Conservation (phyloP, 768 basidiomycete species). For the Trametes sanguinea region DNA sequence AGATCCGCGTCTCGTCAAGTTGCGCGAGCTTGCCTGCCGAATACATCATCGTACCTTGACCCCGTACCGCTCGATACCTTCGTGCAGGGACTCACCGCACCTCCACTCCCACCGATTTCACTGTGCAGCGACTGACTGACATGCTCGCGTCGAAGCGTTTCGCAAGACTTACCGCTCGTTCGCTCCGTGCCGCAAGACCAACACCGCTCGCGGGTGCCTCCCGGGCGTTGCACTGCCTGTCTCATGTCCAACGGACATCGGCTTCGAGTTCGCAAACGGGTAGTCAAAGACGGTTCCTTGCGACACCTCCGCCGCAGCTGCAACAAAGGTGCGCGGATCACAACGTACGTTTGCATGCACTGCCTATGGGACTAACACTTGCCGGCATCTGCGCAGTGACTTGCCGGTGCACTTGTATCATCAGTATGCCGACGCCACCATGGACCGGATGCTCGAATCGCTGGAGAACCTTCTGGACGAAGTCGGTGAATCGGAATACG, state of each 20-base stretch:
- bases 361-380: constrained; percentile 8
- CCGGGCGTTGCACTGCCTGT: not conserved
- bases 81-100: not conserved
- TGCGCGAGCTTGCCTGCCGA: not conserved
- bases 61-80: not conserved
- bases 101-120: not conserved
- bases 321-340: constrained; percentile 49
- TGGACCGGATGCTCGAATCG: constrained; percentile 74
- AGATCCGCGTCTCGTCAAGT: not conserved
- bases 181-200: not conserved
- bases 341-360: not conserved
- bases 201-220: not conserved
- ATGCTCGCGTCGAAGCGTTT: not conserved
- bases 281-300: constrained; percentile 25
- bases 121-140: no score
- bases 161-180: not conserved
- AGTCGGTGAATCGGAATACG: constrained; percentile 55
- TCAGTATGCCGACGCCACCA: constrained; percentile 67
- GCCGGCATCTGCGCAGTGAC: constrained; percentile 37
- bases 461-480: constrained; percentile 74
- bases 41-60: not conserved
- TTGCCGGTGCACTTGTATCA: constrained; percentile 72
- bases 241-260: not conserved
- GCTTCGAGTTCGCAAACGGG: no score
- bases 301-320: constrained; percentile 60